phyloP scores from a whole-genome alignment of 2,329 filamentous ascomycete genomes.

The Botrytis elliptica region DNA sequence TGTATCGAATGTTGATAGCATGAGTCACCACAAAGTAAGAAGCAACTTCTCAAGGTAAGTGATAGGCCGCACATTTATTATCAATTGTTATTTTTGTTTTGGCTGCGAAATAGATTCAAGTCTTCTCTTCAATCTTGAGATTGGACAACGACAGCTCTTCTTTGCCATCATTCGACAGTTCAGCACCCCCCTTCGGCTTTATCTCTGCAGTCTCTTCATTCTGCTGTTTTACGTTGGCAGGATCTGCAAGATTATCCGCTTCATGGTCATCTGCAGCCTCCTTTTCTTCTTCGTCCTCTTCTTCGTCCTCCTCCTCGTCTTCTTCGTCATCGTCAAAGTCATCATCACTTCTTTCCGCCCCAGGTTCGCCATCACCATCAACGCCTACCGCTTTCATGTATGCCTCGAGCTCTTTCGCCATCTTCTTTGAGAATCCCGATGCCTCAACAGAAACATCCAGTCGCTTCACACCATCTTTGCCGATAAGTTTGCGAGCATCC shows the following conservation, averaged over 20 bases:
- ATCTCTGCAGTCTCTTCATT: background rate
- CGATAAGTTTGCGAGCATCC: constrained; percentile 74
- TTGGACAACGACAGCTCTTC: constrained; percentile 27
- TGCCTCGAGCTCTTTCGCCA: constrained; percentile 87
- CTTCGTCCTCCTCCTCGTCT: constrained; percentile 38
- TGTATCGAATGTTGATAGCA: background rate
- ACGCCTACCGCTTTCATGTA: constrained; percentile 76
- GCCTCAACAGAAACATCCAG: constrained; percentile 88
- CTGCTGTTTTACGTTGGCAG: background rate
- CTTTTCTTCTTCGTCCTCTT: constrained; percentile 37
- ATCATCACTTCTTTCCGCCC: constrained; percentile 37
- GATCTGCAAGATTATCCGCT: background rate
- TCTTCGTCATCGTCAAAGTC: constrained; percentile 43
- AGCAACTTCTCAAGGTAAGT: background rate
- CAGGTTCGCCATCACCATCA: constrained; percentile 45
- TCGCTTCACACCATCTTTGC: constrained; percentile 62
- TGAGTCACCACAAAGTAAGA: constrained; percentile 2
- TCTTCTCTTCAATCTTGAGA: constrained; percentile 36
- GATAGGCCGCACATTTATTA: background rate
- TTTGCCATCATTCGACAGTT: constrained; percentile 10
- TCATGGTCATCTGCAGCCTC: constrained; percentile 21
- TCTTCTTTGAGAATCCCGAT: constrained; percentile 94
- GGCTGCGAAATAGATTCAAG: constrained; percentile 27
- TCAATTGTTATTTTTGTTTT: background rate
- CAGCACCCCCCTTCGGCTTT: background rate